Conservation (phyloP, 169 alveolate species). For the Fabrea salina region DNA sequence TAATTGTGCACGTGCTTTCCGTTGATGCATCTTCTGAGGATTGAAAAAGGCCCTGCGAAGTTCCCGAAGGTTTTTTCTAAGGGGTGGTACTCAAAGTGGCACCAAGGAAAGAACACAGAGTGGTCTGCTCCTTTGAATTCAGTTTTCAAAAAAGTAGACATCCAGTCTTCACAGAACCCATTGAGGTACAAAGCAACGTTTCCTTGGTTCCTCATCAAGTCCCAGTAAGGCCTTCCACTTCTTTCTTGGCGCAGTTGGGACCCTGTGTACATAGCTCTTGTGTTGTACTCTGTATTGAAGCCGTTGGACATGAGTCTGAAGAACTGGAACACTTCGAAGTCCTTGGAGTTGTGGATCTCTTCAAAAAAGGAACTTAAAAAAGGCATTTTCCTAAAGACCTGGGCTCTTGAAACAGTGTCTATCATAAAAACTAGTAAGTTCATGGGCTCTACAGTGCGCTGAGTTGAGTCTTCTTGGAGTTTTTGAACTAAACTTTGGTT, state of each 20-base stretch:
- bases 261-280: constrained; percentile 32
- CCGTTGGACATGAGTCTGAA: constrained; percentile 28
- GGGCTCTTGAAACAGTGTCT: constrained; percentile 11
- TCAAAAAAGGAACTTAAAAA: neutral
- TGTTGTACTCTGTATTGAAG: constrained; percentile 17
- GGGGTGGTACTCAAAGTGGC: constrained; percentile 33
- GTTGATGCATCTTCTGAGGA: constrained; percentile 59
- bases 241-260: constrained; percentile 22
- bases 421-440: constrained; percentile 26
- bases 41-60: constrained; percentile 66
- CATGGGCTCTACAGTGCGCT: neutral
- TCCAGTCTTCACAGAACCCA: constrained; percentile 38
- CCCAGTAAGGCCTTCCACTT: constrained; percentile 30
- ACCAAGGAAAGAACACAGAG: neutral
- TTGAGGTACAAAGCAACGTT: neutral
- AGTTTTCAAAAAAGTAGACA: neutral
- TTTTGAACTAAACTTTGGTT: neutral
- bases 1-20: constrained; percentile 55
- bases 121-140: constrained; percentile 10
- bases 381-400: constrained; percentile 1
- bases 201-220: constrained; percentile 2
- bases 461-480: neutral
- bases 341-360: neutral
- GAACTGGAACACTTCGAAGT: constrained; percentile 17
- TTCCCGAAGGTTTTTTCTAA: constrained; percentile 53